Evolutionary conservation across 495 filamentous ascomycete species (phyloP), one percentile per base, ranked within the genome.

Genomic region (Amphirosellinia nigrospora): DNA sequence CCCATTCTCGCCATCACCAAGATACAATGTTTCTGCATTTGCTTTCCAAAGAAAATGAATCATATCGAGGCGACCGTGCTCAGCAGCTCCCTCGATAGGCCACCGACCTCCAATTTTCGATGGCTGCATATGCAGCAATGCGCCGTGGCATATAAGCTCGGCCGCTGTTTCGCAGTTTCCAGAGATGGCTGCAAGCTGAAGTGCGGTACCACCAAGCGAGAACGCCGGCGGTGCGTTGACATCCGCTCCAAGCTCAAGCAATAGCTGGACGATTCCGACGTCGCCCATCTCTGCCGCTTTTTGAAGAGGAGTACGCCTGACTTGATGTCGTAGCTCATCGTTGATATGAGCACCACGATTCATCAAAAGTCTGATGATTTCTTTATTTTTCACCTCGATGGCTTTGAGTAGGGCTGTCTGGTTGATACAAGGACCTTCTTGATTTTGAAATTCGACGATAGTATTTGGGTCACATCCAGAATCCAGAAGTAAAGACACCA

Each of bases 1-100:
- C 34, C 52, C 52, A 6, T 32, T 56, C 0, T 56, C 52, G 0
- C 3, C 11, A n/a, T 0, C 32, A 7, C 28, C 19, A 16, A n/a
- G 13, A 28, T 15, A 34, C 7, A 30, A 6, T 0, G 52, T 56
- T 6, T 3, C 52, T 1, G 16, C 26, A 0, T 56, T 56, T 19
- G 52, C 52, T 0, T 83, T 73, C 70, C 83, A 78, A 9, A 86
- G 78, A 46, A 82, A 46, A 32, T 83, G 72, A 1, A 83, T 73
- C 77, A 85, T 84, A 48, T 86, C 83, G n/a, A 86, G 46, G 19
- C 83, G 80, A 2, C 82, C 82, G 39, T 81, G 30, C 58, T 84
- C 82, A 2, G 84, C 82, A 1, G 84, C 82, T 11, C 73, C 79
- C 66, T 82, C 77, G 11, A 86, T 69, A 5, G 84, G 78, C 59